These are phyloP conservation scores for Venturia carpophila DNA, from an alignment of 2,329 filamentous ascomycete species.

Conservation along the genomic window DNA sequence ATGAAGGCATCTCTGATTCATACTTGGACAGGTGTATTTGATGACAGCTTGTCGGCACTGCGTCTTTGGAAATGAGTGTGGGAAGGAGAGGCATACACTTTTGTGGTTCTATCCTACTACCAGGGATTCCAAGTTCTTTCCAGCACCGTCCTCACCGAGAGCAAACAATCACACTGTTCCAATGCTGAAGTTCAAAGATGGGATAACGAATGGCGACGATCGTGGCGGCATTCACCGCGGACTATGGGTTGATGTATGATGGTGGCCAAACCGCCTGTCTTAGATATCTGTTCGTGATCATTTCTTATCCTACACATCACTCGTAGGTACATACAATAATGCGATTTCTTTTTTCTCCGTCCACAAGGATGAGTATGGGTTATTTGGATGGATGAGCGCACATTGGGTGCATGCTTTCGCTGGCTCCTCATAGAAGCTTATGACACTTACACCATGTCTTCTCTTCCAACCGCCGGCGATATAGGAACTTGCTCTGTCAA, in stretches of 20 bases:
- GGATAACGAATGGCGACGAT: no score
- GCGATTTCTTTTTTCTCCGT: neutral
- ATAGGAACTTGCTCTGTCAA: conserved; percentile 33
- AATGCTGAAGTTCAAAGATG: no score
- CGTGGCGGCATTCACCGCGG: no score
- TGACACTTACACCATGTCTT: conserved; percentile 23
- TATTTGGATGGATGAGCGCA: neutral
- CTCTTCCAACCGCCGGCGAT: conserved; percentile 31
- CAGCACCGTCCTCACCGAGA: neutral
- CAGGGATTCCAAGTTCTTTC: neutral
- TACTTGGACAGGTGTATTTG: conserved; percentile 47
- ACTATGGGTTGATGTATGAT: no score
- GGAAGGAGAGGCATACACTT: neutral
- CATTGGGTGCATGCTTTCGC: neutral
- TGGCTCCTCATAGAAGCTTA: neutral
- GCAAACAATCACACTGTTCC: neutral
- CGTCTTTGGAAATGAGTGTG: neutral
- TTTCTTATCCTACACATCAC: neutral
- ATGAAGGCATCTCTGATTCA: conserved; percentile 91
- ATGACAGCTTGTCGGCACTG: neutral
- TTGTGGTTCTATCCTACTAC: neutral
- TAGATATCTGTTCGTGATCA: neutral
- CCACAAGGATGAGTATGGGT: neutral
- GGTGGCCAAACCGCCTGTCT: neutral
- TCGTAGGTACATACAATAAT: neutral